phyloP scores from a whole-genome alignment of 106 monocot species.

The Dendrobium catenatum region DNA sequence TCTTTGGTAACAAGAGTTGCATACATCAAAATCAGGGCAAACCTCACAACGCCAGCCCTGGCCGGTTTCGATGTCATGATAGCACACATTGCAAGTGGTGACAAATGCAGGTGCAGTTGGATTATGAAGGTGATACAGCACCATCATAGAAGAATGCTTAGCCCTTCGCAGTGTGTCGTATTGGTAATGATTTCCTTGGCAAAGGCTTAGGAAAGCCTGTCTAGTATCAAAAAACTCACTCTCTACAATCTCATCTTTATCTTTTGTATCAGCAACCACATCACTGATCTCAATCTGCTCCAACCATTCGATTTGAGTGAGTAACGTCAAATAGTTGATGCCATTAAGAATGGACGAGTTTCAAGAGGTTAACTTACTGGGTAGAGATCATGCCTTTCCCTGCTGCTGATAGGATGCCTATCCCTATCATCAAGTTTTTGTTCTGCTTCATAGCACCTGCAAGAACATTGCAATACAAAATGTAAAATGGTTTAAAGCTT shows the following conservation, averaged over 20 bases:
- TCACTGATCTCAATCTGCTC: constrained; percentile 71
- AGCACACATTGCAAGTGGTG: constrained; percentile 78
- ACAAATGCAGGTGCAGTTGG: constrained; percentile 98
- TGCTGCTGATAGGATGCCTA: constrained; percentile 60
- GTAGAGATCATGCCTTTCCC: constrained; percentile 60
- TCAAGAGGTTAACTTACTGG: constrained; percentile 39
- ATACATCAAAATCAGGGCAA: constrained; percentile 95
- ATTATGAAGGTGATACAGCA: constrained; percentile 94
- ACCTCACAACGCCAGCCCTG: constrained; percentile 92
- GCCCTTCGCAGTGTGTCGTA: constrained; percentile 94
- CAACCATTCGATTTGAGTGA: background rate
- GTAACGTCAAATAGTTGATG: background rate
- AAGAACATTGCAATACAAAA: background rate
- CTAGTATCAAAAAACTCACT: constrained; percentile 95
- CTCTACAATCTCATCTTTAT: constrained; percentile 88
- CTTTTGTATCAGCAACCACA: constrained; percentile 74
- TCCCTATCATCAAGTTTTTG: constrained; percentile 79
- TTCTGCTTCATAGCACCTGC: constrained; percentile 78
- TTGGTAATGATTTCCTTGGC: constrained; percentile 98
- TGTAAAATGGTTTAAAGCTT: background rate
- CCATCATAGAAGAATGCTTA: constrained; percentile 99
- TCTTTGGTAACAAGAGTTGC: constrained; percentile 74
- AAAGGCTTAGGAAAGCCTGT: constrained; percentile 91
- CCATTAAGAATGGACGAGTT: background rate
- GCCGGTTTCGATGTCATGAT: constrained; percentile 83